These are phyloP conservation scores for Metschnikowia lochheadii DNA, from an alignment of 805 yeast species.

Conservation along the genomic window DNA sequence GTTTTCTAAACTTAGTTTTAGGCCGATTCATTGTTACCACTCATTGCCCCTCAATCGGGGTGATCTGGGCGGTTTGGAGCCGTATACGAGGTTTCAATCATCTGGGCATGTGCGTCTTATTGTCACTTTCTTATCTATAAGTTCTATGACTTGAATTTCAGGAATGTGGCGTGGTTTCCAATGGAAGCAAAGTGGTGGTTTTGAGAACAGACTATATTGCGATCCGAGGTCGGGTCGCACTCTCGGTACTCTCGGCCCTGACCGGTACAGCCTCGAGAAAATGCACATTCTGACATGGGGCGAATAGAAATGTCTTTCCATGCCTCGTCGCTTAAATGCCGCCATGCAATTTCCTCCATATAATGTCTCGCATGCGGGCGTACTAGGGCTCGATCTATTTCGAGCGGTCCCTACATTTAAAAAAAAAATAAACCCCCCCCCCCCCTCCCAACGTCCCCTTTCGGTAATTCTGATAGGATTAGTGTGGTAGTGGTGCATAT, in stretches of 20 bases:
- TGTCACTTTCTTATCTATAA: not conserved
- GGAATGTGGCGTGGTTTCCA: slow-evolving; percentile 3
- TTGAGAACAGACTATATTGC: slow-evolving; percentile 2
- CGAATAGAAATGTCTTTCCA: not conserved
- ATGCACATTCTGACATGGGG: slow-evolving; percentile 4
- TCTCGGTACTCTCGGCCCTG: not conserved
- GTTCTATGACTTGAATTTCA: not conserved
- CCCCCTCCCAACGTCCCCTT: not conserved
- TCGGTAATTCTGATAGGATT: not conserved
- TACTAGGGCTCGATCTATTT: not conserved
- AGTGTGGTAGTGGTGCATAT: not conserved
- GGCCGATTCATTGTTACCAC: not conserved
- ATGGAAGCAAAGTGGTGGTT: not conserved
- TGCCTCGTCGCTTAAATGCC: slow-evolving; percentile 1
- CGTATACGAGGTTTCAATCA: not conserved
- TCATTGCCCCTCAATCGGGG: not conserved
- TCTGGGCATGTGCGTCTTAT: not conserved
- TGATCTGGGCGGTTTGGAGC: not conserved
- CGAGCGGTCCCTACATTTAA: not conserved
- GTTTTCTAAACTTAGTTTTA: not conserved
- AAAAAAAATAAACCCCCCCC: not conserved
- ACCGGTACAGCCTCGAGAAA: not conserved
- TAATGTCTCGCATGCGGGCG: not conserved
- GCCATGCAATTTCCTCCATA: not conserved
- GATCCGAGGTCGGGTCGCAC: not conserved